Evolutionary conservation across 768 basidiomycete species (phyloP).

Genomic region (Serendipita vermifera): DNA sequence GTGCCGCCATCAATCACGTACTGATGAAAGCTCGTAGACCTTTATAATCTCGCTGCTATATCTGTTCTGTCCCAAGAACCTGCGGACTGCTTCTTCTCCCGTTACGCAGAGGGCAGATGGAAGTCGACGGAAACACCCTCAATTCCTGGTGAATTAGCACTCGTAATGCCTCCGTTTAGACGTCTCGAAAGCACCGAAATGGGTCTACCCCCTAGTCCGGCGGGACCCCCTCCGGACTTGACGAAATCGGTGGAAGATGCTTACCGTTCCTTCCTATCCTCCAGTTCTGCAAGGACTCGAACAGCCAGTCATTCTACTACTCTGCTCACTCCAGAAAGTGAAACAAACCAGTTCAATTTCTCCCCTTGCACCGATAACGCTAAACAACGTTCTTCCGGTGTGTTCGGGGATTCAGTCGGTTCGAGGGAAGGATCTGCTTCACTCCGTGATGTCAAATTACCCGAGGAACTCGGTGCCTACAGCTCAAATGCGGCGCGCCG

Average conservation of each 20-base stretch:
- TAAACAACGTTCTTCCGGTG: no score
- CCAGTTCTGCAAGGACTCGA: background rate
- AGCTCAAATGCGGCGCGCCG: background rate
- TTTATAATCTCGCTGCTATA: background rate
- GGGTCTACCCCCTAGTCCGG: background rate
- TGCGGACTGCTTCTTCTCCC: background rate
- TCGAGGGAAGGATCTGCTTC: no score
- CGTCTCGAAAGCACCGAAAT: background rate
- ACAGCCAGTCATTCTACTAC: background rate
- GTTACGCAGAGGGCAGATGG: conserved; percentile 5
- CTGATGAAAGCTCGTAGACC: background rate
- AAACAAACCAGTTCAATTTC: conserved; percentile 2
- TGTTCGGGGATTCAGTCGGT: no score
- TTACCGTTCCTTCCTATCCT: background rate
- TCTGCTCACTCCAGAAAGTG: background rate
- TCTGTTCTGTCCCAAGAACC: background rate
- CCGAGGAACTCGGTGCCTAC: background rate
- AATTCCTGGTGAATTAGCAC: background rate
- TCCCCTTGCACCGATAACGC: no score
- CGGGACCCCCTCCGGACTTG: background rate
- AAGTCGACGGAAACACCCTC: background rate
- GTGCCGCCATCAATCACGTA: background rate
- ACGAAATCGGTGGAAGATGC: background rate
- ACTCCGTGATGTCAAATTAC: no score
- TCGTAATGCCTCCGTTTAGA: background rate